Conservation (phyloP, 164 flowering plant genomes). For the Stephania cephalantha region DNA sequence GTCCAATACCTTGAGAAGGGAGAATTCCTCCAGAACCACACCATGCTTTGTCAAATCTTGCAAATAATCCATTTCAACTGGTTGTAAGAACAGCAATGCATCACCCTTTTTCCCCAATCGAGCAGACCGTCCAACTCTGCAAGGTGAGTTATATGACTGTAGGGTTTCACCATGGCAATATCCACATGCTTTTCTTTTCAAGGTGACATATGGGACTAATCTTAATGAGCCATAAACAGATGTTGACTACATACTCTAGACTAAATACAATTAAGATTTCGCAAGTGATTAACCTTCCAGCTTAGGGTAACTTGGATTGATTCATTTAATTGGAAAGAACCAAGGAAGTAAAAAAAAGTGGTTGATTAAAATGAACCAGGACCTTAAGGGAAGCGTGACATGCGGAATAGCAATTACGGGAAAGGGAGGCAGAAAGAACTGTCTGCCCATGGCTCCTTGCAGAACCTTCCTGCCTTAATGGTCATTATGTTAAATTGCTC, state of each 20-base stretch:
- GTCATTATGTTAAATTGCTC: too few relatives aligned
- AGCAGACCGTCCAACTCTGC: slow-evolving; percentile 98
- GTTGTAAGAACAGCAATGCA: slow-evolving; percentile 79
- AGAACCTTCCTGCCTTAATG: neutral
- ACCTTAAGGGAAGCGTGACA: neutral
- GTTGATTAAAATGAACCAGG: neutral
- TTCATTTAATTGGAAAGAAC: neutral
- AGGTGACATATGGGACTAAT: neutral
- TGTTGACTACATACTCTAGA: neutral
- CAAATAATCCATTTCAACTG: slow-evolving; percentile 73
- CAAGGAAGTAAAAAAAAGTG: neutral
- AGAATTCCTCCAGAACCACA: slow-evolving; percentile 61
- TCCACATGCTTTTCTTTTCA: neutral
- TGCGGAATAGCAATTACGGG: neutral
- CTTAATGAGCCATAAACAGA: neutral
- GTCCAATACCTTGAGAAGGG: slow-evolving; percentile 60
- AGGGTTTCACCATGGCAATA: neutral
- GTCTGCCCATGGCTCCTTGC: neutral
- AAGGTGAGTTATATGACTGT: slow-evolving; percentile 12
- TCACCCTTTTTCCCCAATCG: slow-evolving; percentile 88
- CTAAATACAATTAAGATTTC: neutral
- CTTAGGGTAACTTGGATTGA: neutral
- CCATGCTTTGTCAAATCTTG: slow-evolving; percentile 75
- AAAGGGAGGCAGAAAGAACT: neutral
- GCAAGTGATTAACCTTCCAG: neutral